These are phyloP conservation scores for Lathyrus oleraceus DNA, from an alignment of 306 rosid species.

Conservation along the genomic window DNA sequence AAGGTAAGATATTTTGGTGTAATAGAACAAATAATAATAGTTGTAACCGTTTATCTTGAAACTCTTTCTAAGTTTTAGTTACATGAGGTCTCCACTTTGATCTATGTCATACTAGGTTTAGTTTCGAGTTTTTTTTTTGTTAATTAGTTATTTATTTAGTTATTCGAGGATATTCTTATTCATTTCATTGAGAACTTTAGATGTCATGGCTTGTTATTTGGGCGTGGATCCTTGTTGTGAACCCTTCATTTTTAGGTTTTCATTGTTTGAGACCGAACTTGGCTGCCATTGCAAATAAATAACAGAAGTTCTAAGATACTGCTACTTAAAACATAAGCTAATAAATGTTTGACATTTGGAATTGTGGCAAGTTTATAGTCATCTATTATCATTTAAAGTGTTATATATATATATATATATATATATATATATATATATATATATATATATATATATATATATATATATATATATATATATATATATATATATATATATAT, in stretches of 20 bases:
- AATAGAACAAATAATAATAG: too few species aligned
- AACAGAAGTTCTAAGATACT: slow-evolving; percentile 29
- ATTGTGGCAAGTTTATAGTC: slow-evolving; percentile 11
- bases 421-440: too few species aligned
- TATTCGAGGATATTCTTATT: background rate
- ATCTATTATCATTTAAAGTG: background rate
- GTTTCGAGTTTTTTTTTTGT: too few species aligned
- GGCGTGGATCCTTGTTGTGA: slow-evolving; percentile 1
- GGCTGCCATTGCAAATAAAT: slow-evolving; percentile 30
- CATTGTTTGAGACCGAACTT: slow-evolving; percentile 25
- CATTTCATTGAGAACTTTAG: background rate
- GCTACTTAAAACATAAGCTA: slow-evolving; percentile 35
- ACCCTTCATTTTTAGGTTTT: slow-evolving; percentile 37
- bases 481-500: too few species aligned
- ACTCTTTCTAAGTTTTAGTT: too few species aligned
- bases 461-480: too few species aligned
- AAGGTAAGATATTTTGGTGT: too few species aligned
- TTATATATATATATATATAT: too few species aligned
- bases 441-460: too few species aligned
- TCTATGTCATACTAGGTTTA: too few species aligned
- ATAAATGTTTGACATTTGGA: background rate
- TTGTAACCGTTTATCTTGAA: too few species aligned
- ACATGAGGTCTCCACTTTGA: too few species aligned
- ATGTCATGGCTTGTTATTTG: slow-evolving; percentile 28
- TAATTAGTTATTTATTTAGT: background rate